These are phyloP conservation scores for Lachancea dasiensis DNA, from an alignment of 805 yeast genomes.

Conservation along the genomic window DNA sequence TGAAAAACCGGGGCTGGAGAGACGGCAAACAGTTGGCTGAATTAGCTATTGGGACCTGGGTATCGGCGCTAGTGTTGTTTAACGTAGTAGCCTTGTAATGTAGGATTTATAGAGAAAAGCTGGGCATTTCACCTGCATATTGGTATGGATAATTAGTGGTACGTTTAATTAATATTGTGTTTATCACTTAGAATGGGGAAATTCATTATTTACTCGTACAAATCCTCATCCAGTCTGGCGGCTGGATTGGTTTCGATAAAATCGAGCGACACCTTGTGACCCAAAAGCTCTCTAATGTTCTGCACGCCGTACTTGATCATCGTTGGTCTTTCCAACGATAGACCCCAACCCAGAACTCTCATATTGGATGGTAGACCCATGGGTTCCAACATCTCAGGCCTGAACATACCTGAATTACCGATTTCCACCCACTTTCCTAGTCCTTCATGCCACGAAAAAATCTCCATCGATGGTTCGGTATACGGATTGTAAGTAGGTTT, in stretches of 20 bases:
- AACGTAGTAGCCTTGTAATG: background rate
- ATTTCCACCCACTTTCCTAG: constrained; percentile 97
- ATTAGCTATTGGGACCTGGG: background rate
- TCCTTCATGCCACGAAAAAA: constrained; percentile 93
- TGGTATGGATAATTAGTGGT: too few relatives aligned
- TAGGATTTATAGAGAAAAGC: constrained; percentile 5
- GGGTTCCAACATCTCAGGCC: constrained; percentile 98
- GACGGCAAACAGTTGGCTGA: constrained; percentile 8
- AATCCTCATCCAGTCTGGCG: constrained; percentile 86
- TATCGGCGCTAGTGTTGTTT: too few relatives aligned
- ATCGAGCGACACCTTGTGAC: constrained; percentile 93
- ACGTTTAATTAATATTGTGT: background rate
- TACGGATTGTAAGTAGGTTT: constrained; percentile 99
- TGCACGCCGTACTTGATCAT: constrained; percentile 97
- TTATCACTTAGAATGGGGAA: constrained; percentile 1
- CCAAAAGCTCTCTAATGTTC: constrained; percentile 92
- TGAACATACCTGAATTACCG: constrained; percentile 99
- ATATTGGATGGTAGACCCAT: constrained; percentile 96
- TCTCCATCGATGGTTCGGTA: constrained; percentile 98
- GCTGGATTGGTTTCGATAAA: constrained; percentile 96
- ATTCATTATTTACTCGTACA: constrained; percentile 30
- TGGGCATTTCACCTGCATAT: too few relatives aligned
- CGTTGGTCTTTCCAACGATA: constrained; percentile 96
- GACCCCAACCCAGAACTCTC: constrained; percentile 96
- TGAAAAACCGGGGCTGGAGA: constrained; percentile 7